Evolutionary conservation across 2,329 filamentous ascomycete genomes (phyloP).

Genomic region (Pestalotiopsis sp.): DNA sequence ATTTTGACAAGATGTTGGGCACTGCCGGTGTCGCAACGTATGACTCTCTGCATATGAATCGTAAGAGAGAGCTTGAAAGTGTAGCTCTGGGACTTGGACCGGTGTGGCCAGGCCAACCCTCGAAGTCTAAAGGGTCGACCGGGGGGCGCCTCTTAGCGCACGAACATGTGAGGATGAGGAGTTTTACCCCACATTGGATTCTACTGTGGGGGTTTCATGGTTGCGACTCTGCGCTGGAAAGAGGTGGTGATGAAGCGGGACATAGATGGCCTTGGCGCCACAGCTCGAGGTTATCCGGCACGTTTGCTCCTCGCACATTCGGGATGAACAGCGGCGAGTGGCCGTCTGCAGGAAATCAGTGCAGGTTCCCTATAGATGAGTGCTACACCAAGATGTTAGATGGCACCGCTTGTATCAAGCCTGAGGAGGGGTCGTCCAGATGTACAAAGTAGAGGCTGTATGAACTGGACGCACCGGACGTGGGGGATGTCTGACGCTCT

Average conservation of each 20-base stretch:
- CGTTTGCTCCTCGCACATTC: background rate
- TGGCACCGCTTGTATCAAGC: too few species aligned
- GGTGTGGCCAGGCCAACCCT: background rate
- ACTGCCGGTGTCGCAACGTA: constrained; percentile 7
- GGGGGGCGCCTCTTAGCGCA: background rate
- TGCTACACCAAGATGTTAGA: too few species aligned
- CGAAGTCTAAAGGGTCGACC: background rate
- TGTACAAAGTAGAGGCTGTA: too few species aligned
- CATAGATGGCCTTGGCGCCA: background rate
- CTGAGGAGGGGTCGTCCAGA: too few species aligned
- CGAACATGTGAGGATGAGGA: constrained; percentile 1
- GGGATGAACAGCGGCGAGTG: background rate
- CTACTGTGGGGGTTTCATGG: background rate
- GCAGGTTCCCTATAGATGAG: too few species aligned
- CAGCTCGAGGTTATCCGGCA: background rate
- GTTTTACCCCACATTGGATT: background rate
- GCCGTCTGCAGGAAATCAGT: background rate
- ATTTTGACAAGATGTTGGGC: background rate
- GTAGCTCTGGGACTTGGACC: background rate
- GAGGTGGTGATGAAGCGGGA: background rate
- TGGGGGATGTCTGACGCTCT: too few species aligned
- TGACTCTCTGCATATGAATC: constrained; percentile 4
- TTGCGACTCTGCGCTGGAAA: background rate
- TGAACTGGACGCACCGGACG: too few species aligned
- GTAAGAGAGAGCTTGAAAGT: constrained; percentile 6